A percentile compares a stretch with the other conserved stretches of the same genome.
These are phyloP conservation scores for Daldinia eschscholtzii DNA, from an alignment of 2,329 filamentous ascomycete species.

Conservation along the genomic window DNA sequence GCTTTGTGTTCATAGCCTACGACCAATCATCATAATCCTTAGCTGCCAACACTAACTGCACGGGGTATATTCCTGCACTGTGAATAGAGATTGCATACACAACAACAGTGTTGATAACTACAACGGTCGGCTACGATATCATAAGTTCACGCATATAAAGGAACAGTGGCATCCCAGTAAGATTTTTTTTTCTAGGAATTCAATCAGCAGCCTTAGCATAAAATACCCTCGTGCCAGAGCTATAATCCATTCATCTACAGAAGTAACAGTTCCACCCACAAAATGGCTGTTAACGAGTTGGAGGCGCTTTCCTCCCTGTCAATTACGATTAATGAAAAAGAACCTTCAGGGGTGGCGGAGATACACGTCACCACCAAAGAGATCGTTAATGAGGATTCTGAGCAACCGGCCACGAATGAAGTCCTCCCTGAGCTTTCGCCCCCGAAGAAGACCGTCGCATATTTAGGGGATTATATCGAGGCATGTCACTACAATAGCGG, in stretches of 20 bases:
- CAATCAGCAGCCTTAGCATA: background rate
- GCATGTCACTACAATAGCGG: background rate
- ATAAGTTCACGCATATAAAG: background rate
- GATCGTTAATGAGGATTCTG: background rate
- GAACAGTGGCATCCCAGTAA: background rate
- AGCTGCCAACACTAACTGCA: background rate
- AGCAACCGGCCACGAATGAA: background rate
- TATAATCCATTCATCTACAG: background rate
- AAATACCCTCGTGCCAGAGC: background rate
- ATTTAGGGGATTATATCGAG: background rate
- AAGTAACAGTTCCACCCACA: background rate
- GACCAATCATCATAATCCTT: background rate
- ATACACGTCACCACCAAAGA: background rate
- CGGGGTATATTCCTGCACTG: background rate
- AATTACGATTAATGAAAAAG: background rate
- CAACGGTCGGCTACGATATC: background rate
- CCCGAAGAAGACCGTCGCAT: background rate
- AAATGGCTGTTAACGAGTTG: background rate
- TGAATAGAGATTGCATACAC: background rate
- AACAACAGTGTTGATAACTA: background rate
- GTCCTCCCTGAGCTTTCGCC: background rate
- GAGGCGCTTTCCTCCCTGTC: background rate
- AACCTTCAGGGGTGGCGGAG: background rate
- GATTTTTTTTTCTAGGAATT: background rate
- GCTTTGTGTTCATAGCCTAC: background rate